phyloP scores from a whole-genome alignment of 2,329 filamentous ascomycete genomes.

The Aspergillus unguis region DNA sequence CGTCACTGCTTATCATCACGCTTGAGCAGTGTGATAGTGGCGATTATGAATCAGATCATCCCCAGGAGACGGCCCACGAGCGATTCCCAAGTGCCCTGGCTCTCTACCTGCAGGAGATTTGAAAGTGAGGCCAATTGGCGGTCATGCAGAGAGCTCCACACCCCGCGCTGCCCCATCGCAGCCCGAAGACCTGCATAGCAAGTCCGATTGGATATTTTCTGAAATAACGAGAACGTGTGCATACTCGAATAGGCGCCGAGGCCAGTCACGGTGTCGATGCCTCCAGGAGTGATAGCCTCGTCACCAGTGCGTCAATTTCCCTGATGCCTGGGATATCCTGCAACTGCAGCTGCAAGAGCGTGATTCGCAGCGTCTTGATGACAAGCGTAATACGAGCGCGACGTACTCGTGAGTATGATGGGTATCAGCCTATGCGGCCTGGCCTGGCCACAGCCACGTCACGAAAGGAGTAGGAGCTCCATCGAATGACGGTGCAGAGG shows the following conservation, averaged over 20 bases:
- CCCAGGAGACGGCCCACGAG: neutral
- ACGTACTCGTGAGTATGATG: neutral
- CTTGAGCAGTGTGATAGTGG: conserved; percentile 3
- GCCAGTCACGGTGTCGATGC: neutral
- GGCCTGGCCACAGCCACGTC: conserved; percentile 14
- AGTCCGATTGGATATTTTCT: conserved; percentile 13
- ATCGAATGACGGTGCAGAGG: conserved; percentile 9
- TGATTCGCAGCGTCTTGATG: neutral
- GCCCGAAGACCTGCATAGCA: conserved; percentile 4
- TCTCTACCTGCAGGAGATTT: neutral
- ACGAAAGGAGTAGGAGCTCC: conserved; percentile 5
- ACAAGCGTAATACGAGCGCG: neutral
- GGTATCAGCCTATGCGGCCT: neutral
- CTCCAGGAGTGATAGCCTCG: neutral
- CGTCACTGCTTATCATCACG: neutral
- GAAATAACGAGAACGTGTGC: conserved; percentile 9
- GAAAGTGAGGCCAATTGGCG: neutral
- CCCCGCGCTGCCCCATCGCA: conserved; percentile 8
- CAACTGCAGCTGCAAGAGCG: no score
- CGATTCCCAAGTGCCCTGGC: neutral
- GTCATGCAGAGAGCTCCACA: conserved; percentile 8
- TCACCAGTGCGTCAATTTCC: neutral
- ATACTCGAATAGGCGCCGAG: neutral
- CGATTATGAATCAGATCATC: neutral
- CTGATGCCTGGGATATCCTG: neutral